A percentile compares a stretch with the other conserved stretches of the same genome.
Conservation (phyloP, 345 rosid genomes). For the Pistacia atlantica region DNA sequence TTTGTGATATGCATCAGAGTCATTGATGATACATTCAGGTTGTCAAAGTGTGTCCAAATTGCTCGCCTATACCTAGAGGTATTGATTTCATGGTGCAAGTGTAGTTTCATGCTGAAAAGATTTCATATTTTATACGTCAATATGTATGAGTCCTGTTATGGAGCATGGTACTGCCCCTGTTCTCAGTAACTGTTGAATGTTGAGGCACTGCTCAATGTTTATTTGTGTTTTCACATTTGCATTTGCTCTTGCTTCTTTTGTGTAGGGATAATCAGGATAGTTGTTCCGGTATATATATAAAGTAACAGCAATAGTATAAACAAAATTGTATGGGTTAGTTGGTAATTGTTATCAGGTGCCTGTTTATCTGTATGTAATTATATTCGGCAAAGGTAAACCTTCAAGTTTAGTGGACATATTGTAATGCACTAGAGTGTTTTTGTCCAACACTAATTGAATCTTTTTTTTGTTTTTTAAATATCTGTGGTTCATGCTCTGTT, state of each 20-base stretch:
- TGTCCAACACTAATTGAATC: neutral
- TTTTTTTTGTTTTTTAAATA: too few relatives aligned
- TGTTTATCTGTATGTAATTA: neutral
- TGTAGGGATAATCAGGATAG: neutral
- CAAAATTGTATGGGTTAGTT: neutral
- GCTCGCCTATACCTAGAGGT: conserved; percentile 98
- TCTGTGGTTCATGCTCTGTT: neutral
- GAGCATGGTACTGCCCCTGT: neutral
- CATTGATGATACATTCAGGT: conserved; percentile 77
- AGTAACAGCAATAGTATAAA: neutral
- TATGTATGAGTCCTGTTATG: neutral
- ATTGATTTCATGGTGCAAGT: conserved; percentile 25
- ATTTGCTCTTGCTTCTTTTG: neutral
- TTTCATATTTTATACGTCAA: neutral
- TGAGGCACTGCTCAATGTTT: neutral
- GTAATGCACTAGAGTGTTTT: neutral
- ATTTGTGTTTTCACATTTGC: neutral
- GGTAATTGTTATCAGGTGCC: neutral
- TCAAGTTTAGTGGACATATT: neutral
- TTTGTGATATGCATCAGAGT: conserved; percentile 52
- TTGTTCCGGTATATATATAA: neutral
- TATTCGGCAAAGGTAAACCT: neutral
- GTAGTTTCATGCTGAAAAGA: neutral
- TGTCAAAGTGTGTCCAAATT: conserved; percentile 95
- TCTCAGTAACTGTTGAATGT: neutral